phyloP scores from a whole-genome alignment of 1,284 basidiomycete species.

The Kwoniella shivajii region DNA sequence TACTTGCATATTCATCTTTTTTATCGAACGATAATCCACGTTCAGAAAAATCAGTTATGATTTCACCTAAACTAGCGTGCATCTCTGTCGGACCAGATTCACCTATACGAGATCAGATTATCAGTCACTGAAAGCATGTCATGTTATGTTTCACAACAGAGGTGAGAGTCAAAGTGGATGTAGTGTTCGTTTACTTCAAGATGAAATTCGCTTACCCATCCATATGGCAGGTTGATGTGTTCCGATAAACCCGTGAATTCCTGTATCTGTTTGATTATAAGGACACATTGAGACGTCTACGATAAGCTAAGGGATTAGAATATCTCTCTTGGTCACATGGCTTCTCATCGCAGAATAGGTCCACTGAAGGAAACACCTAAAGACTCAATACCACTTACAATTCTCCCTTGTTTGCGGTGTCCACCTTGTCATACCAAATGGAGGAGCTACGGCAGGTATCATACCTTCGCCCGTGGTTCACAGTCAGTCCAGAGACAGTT shows the following conservation, averaged over 20 bases:
- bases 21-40: conserved; percentile 65
- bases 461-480: conserved; percentile 56
- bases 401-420: conserved; percentile 47
- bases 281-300: conserved; percentile 70
- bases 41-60: conserved; percentile 62
- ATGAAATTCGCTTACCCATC: conserved; percentile 65
- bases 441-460: conserved; percentile 61
- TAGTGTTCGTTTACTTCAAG: neutral
- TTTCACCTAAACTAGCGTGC: conserved; percentile 62
- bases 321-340: neutral
- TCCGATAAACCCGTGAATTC: conserved; percentile 67
- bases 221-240: conserved; percentile 85
- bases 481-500: neutral
- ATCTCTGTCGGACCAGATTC: conserved; percentile 71
- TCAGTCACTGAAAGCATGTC: too few relatives aligned
- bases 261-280: conserved; percentile 69
- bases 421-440: conserved; percentile 82
- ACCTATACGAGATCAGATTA: conserved; percentile 15
- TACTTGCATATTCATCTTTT: conserved; percentile 64
- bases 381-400: conserved; percentile 23
- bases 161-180: too few relatives aligned
- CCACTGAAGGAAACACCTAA: neutral
- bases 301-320: neutral
- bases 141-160: too few relatives aligned
- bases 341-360: too few relatives aligned